These are phyloP conservation scores for Euptelea pleiosperma DNA, from an alignment of 164 flowering plant genomes.

Conservation along the genomic window DNA sequence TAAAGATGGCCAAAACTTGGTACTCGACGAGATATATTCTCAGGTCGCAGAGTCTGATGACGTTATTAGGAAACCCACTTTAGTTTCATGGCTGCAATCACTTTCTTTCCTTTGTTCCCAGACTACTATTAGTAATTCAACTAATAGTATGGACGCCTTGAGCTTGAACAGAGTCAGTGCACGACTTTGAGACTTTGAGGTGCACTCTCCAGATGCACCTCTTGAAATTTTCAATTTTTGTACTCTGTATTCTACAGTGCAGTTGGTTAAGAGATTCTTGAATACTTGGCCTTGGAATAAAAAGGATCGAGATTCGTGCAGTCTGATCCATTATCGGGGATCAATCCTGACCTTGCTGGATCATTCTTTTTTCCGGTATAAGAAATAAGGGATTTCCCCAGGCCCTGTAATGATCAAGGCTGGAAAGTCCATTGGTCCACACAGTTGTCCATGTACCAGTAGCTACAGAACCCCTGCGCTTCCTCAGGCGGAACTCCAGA, in stretches of 20 bases:
- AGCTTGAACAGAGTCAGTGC: slow-evolving; percentile 32
- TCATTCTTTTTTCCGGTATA: no score
- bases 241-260: no score
- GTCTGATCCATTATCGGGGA: no score
- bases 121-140: slow-evolving; percentile 11
- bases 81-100: slow-evolving; percentile 95
- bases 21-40: slow-evolving; percentile 64
- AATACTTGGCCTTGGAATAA: no score
- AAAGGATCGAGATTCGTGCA: no score
- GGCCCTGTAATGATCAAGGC: slow-evolving; percentile 7
- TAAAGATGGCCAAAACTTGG: slow-evolving; percentile 55
- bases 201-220: background rate
- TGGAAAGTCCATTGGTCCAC: slow-evolving; percentile 3
- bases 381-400: no score
- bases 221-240: no score
- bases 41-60: slow-evolving; percentile 89
- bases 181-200: slow-evolving; percentile 34
- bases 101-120: slow-evolving; percentile 73
- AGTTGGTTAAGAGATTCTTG: no score
- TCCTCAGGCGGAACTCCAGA: no score
- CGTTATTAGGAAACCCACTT: slow-evolving; percentile 76
- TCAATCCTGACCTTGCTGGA: no score
- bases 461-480: no score
- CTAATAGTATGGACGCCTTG: slow-evolving; percentile 17
- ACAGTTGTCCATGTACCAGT: slow-evolving; percentile 4